Conservation (phyloP, 2,329 filamentous ascomycete genomes). For the Claviceps cyperi region DNA sequence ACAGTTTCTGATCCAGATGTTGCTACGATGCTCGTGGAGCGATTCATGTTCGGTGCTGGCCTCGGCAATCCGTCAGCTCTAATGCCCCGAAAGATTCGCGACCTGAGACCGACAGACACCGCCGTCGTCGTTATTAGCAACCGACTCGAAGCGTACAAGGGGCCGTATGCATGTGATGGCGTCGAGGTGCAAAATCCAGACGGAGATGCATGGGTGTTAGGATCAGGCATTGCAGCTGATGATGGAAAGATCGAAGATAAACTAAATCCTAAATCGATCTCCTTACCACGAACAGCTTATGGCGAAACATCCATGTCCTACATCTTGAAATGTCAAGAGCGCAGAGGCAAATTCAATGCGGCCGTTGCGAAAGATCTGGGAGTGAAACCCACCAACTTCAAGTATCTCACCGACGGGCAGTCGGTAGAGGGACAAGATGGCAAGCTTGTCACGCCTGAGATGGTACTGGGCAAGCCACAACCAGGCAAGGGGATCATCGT, state of each 20-base stretch:
- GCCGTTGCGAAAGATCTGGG: slow-evolving; percentile 49
- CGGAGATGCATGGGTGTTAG: slow-evolving; percentile 15
- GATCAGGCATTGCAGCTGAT: slow-evolving; percentile 5
- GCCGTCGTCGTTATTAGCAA: slow-evolving; percentile 50
- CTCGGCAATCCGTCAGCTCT: slow-evolving; percentile 12
- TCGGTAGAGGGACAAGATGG: slow-evolving; percentile 51
- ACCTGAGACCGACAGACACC: slow-evolving; percentile 16
- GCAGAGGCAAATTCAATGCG: slow-evolving; percentile 68
- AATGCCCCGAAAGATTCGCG: slow-evolving; percentile 12
- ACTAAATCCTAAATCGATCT: slow-evolving; percentile 12
- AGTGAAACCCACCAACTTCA: slow-evolving; percentile 44
- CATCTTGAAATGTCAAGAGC: slow-evolving; percentile 61
- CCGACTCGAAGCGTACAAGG: slow-evolving; percentile 53
- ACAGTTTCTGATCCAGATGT: slow-evolving; percentile 17
- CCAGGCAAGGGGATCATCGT: slow-evolving; percentile 64
- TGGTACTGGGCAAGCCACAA: slow-evolving; percentile 60
- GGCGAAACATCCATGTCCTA: slow-evolving; percentile 66
- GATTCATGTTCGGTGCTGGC: slow-evolving; percentile 22
- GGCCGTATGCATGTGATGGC: slow-evolving; percentile 30
- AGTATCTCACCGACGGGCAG: slow-evolving; percentile 45
- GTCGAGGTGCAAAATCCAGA: slow-evolving; percentile 9
- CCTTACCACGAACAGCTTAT: slow-evolving; percentile 54
- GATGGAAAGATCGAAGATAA: slow-evolving; percentile 6
- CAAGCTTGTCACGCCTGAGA: slow-evolving; percentile 61
- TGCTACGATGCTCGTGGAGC: slow-evolving; percentile 18